Base-by-base conservation (phyloP, 2,329 filamentous ascomycete species). In the Fusarium sp. region DNA sequence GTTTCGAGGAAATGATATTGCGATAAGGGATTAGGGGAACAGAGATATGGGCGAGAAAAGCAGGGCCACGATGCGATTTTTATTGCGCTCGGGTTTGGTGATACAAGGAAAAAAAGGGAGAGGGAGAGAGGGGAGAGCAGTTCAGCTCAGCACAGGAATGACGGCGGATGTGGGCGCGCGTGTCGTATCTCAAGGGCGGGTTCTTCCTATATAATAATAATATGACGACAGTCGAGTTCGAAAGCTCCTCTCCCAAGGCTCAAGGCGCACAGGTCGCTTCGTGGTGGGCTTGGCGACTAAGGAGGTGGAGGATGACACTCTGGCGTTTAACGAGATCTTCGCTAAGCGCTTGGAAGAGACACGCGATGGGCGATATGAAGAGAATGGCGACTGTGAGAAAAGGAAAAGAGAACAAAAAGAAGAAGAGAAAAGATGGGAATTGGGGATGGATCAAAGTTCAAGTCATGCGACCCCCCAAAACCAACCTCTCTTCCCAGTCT, bases 181-280 rank as follows among this genome's bases (percentile, higher is more conserved):
- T 43, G 47, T 52, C 26, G 33, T 37, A 37, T 30, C 41, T 60
- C 46, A 61, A 68, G 60, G 65, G 65, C 59, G 65, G 59, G 47
- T 50, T 56, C 32, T 26, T 54, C 33, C 22, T 54, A 61, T 58
- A 60, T 28, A 48, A 40, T 46, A 68, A 60, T 28, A 48, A 40
- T 46, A 68, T 68, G 65, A 68, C 65, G 65, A 68, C 65, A 67
- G 65, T 54, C 14, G 33, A 35, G 32, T 15, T 7, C 32, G 32
- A 35, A 6, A 35, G 32, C 28, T 30, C 28, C 28, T 30, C 22
- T 30, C 30, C 43, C 51, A 39, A 43, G 41, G 45, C 30, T 32
- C 51, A 39, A 43, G 41, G 45, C 65, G 43, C 51, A 69, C 65
- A 65, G 65, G 53, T 28, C 40, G 20, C 24, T 6, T 35, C 53